These are phyloP conservation scores for Metahyphopichia silvanorum DNA, from an alignment of 805 yeast species.

Conservation along the genomic window DNA sequence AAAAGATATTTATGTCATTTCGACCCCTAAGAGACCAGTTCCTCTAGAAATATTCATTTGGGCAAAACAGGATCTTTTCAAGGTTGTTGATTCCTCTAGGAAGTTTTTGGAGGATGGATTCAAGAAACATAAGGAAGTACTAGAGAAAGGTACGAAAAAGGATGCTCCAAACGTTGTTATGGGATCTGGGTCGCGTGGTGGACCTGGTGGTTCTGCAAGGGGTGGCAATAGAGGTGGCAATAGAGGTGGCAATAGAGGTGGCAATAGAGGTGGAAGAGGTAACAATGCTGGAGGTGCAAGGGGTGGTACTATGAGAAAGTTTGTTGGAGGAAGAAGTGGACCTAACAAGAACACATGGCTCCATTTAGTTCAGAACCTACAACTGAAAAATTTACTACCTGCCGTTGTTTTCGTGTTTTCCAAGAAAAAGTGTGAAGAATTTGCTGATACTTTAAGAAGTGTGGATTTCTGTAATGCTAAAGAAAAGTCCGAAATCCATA, in stretches of 20 bases:
- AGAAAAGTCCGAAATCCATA: conserved; percentile 87
- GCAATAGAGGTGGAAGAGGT: conserved; percentile 24
- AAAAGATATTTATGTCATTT: conserved; percentile 92
- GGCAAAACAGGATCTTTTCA: conserved; percentile 72
- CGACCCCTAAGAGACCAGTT: conserved; percentile 95
- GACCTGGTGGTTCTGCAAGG: conserved; percentile 43
- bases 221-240: conserved; percentile 38
- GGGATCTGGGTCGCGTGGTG: conserved; percentile 41
- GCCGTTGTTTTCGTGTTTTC: conserved; percentile 93
- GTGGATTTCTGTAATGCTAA: conserved; percentile 78
- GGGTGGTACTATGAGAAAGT: conserved; percentile 14
- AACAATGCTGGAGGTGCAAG: conserved; percentile 22
- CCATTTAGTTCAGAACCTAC: conserved; percentile 66
- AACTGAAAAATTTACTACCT: conserved; percentile 71
- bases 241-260: conserved; percentile 17
- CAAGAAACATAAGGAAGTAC: conserved; percentile 51
- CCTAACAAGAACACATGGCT: conserved; percentile 82
- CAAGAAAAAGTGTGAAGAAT: conserved; percentile 89
- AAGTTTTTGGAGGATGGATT: conserved; percentile 66
- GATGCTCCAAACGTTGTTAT: conserved; percentile 31
- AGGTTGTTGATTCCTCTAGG: conserved; percentile 72
- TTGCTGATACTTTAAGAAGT: conserved; percentile 73
- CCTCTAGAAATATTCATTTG: conserved; percentile 86
- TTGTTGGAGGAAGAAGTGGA: conserved; percentile 44
- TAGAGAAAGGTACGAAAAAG: conserved; percentile 38